Conservation (phyloP, 768 basidiomycete genomes). For the Lentinula detonsa region DNA sequence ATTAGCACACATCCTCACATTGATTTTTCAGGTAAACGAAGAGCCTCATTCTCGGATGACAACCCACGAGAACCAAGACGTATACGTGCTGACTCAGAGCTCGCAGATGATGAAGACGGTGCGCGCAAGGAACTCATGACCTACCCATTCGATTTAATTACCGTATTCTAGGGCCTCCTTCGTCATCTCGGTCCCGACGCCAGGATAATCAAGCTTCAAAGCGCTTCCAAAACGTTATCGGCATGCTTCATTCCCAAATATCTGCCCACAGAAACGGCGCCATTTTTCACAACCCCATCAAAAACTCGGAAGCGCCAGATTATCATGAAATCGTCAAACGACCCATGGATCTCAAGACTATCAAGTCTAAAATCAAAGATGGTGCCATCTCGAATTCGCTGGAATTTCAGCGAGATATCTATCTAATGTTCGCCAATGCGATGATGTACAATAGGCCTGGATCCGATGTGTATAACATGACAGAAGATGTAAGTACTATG, state of each 20-base stretch:
- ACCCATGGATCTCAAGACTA: slow-evolving; percentile 95
- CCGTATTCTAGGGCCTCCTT: slow-evolving; percentile 23
- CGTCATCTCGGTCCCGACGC: slow-evolving; percentile 24
- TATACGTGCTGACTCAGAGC: slow-evolving; percentile 59
- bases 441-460: slow-evolving; percentile 94
- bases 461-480: slow-evolving; percentile 85
- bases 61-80: slow-evolving; percentile 35
- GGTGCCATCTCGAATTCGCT: slow-evolving; percentile 74
- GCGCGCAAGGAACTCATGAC: slow-evolving; percentile 6
- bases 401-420: slow-evolving; percentile 87
- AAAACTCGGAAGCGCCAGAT: slow-evolving; percentile 81
- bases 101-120: slow-evolving; percentile 65
- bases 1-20: neutral
- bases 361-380: slow-evolving; percentile 81
- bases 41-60: slow-evolving; percentile 49
- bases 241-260: slow-evolving; percentile 76
- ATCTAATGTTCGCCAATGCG: slow-evolving; percentile 94
- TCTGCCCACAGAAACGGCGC: slow-evolving; percentile 83
- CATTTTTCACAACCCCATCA: slow-evolving; percentile 89
- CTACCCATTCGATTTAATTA: neutral
- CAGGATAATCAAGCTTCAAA: slow-evolving; percentile 55
- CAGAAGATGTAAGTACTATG: slow-evolving; percentile 68
- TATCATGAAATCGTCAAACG: slow-evolving; percentile 89
- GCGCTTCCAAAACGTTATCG: slow-evolving; percentile 76
- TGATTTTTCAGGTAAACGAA: slow-evolving; percentile 52